Percentiles rank a stretch among this genome's conserved stretches.
Conservation (phyloP, 2,329 filamentous ascomycete genomes). For the Leptosphaerulina australis region DNA sequence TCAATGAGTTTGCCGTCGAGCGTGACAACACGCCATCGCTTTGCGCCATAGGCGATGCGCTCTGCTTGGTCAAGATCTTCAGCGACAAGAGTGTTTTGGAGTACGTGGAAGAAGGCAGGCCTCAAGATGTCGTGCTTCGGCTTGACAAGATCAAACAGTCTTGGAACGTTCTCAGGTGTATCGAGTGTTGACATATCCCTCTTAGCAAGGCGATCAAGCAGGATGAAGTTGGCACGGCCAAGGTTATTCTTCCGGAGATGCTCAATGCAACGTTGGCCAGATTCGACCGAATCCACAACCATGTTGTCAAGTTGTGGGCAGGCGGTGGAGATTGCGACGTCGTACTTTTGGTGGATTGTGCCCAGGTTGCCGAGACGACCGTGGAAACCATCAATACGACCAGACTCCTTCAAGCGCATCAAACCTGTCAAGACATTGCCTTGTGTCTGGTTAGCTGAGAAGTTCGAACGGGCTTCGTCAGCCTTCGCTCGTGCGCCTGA, state of each 20-base stretch:
- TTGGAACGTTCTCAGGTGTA: slow-evolving; percentile 89
- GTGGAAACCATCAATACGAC: slow-evolving; percentile 95
- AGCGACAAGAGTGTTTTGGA: slow-evolving; percentile 94
- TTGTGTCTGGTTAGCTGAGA: slow-evolving; percentile 88
- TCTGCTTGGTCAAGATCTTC: slow-evolving; percentile 94
- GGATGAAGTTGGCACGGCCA: slow-evolving; percentile 95
- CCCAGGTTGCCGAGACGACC: slow-evolving; percentile 93
- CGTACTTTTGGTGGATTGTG: slow-evolving; percentile 90
- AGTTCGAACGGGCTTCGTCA: slow-evolving; percentile 89
- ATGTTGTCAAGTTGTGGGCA: slow-evolving; percentile 92
- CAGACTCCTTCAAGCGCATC: slow-evolving; percentile 94
- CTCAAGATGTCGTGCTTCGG: slow-evolving; percentile 85
- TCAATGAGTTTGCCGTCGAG: slow-evolving; percentile 95
- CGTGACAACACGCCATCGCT: slow-evolving; percentile 94
- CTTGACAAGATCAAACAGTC: slow-evolving; percentile 90
- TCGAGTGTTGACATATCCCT: slow-evolving; percentile 79
- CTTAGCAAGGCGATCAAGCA: slow-evolving; percentile 82
- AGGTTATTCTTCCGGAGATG: slow-evolving; percentile 97
- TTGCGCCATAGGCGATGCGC: slow-evolving; percentile 91
- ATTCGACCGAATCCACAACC: slow-evolving; percentile 94
- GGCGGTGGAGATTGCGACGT: slow-evolving; percentile 97
- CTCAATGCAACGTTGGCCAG: slow-evolving; percentile 97
- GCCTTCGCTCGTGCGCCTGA: slow-evolving; percentile 92
- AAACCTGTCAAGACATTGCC: slow-evolving; percentile 90
- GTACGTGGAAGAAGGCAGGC: slow-evolving; percentile 91